phyloP scores from a whole-genome alignment of 371 early-diverging fungal genomes.

The Actinomortierella ambigua region DNA sequence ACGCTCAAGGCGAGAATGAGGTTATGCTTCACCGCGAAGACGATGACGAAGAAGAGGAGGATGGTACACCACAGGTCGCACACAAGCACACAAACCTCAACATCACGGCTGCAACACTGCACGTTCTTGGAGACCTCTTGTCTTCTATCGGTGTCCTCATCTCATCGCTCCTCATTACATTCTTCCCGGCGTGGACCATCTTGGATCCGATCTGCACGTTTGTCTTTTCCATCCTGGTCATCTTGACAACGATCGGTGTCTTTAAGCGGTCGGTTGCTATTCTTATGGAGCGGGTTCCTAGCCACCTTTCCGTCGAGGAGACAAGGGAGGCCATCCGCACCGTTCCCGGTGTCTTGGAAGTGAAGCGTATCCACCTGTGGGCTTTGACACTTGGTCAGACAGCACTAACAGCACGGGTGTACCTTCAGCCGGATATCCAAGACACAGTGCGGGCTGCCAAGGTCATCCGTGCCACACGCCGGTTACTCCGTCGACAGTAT shows the following conservation, averaged over 20 bases:
- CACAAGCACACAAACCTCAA: constrained; percentile 62
- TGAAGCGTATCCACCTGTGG: constrained; percentile 36
- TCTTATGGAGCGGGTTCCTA: constrained; percentile 58
- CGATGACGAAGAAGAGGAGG: constrained; percentile 14
- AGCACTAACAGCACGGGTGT: constrained; percentile 19
- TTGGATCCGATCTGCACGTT: constrained; percentile 91
- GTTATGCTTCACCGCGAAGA: constrained; percentile 9
- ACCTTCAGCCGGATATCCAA: constrained; percentile 32
- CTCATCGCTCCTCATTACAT: constrained; percentile 76
- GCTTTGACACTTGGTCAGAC: constrained; percentile 29
- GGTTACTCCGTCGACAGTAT: constrained; percentile 21
- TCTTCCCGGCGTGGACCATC: constrained; percentile 67
- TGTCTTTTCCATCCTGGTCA: constrained; percentile 78
- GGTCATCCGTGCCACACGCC: constrained; percentile 9
- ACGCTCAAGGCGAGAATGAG: constrained; percentile 6
- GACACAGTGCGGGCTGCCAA: constrained; percentile 11
- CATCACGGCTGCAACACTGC: constrained; percentile 74
- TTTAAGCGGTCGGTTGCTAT: constrained; percentile 58
- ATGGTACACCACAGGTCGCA: neutral
- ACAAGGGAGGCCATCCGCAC: constrained; percentile 33
- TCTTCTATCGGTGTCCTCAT: constrained; percentile 88
- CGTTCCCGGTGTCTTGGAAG: constrained; percentile 38
- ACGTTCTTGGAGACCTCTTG: constrained; percentile 87
- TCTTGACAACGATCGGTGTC: constrained; percentile 69
- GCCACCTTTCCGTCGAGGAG: constrained; percentile 25